phyloP scores from a whole-genome alignment of 306 rosid genomes.

The cucumber (Cucumis sativus) region Cucumber_9930_V3 NC_026660.2:22474501-22475000 shows the following conservation, averaged over 20 bases:
- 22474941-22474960: constrained; percentile 20
- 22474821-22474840: not conserved
- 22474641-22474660: not conserved
- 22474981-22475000: constrained; percentile 14
- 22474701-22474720: not conserved
- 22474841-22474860: not conserved
- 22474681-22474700: not conserved
- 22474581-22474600: not conserved
- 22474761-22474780: not conserved
- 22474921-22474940: constrained; percentile 32
- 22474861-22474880: not conserved
- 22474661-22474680: not conserved
- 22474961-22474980: constrained; percentile 9
- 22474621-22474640: not conserved
- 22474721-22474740: not conserved
- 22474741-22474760: not conserved
- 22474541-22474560: not conserved
- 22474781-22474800: not conserved
- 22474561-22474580: not conserved
- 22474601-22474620: not conserved
- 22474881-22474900: constrained; percentile 37
- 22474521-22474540: not conserved
- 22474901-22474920: constrained; percentile 53
- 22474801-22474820: not conserved
- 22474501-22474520: not conserved